phyloP scores from a whole-genome alignment of 192 early-diverging fungal species.

The Coemansia sp. region DNA sequence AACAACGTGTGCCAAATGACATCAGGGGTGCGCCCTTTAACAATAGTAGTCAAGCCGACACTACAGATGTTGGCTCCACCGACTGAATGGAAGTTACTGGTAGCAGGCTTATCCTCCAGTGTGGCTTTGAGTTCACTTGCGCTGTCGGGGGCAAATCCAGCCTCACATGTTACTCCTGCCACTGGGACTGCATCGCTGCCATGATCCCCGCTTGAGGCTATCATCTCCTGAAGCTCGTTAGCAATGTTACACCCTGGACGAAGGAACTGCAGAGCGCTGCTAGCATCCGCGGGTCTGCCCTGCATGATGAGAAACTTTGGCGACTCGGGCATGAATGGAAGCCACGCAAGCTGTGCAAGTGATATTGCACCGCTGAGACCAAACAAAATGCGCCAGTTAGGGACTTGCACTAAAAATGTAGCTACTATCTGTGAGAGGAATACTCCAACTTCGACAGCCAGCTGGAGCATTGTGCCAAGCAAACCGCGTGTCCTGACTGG shows the following conservation, averaged over 20 bases:
- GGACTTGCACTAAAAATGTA: conserved; percentile 49
- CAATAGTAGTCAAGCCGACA: conserved; percentile 22
- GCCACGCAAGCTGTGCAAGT: conserved; percentile 49
- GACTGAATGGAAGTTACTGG: background rate
- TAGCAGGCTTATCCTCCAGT: background rate
- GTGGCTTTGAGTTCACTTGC: conserved; percentile 3
- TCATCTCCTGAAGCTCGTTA: conserved; percentile 58
- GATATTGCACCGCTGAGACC: conserved; percentile 60
- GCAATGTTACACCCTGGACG: conserved; percentile 54
- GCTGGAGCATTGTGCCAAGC: conserved; percentile 70
- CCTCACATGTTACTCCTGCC: background rate
- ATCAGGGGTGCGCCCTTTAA: conserved; percentile 48
- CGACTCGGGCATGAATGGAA: conserved; percentile 73
- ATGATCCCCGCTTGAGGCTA: conserved; percentile 8
- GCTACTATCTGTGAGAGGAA: conserved; percentile 65
- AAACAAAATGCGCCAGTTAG: conserved; percentile 71
- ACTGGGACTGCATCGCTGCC: background rate
- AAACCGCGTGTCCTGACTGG: conserved; percentile 63
- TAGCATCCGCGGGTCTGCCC: conserved; percentile 56
- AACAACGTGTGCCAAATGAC: conserved; percentile 60
- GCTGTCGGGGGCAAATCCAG: conserved; percentile 4
- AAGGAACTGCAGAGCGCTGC: conserved; percentile 51
- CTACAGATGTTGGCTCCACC: background rate
- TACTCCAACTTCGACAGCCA: conserved; percentile 74
- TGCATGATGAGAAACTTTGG: conserved; percentile 63